Base-by-base conservation (phyloP, 169 alveolate genomes). In the Plasmodium chabaudi region DNA sequence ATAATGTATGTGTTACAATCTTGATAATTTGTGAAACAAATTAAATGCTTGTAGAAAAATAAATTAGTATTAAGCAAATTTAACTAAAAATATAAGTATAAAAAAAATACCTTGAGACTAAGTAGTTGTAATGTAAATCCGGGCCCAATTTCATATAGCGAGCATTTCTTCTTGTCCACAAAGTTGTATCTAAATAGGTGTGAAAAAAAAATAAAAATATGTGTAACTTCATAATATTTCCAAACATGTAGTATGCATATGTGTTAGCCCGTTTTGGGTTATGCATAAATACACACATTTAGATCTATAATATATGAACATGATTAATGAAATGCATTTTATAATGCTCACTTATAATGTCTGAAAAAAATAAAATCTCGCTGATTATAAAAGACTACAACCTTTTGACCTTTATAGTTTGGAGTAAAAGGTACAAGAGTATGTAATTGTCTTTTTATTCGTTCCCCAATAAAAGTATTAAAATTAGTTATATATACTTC, bases 321-420 rank as follows among this genome's bases (percentile, higher is more conserved):
- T 3, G 4, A 34, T 34, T 2, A 4, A 0, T 34, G 4, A 3
- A 34, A 34, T 34, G 42, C 1, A 34, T 3, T 34, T 34, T 34
- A 15, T 51, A 15, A 51, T 51, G 6, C 93, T 72, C 96, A 99
- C 96, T 99, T 94, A 93, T 97, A 99, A 87, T 98, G 99, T 65
- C 99, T 97, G 92, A 99, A 98, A 95, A 99, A 99, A 12, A 99
- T 98, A 93, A 98, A 98, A 93, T 99, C 99, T 87, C 99, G 95
- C 92, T 98, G 98, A 94, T 98, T 99, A 93, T 98, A 99, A 92
- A 98, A 97, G 19, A 99, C 98, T 60, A 98, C 97, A 34, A 98
- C 99, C 88, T 99, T 95, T 87, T 99, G 94, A 9, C 99, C 99
- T 74, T 93, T 93, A 91, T 98, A 97, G 46, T 98, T 98, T 34